Evolutionary conservation across 768 basidiomycete species (phyloP).

Genomic region (Phanerochaete sordida): DNA sequence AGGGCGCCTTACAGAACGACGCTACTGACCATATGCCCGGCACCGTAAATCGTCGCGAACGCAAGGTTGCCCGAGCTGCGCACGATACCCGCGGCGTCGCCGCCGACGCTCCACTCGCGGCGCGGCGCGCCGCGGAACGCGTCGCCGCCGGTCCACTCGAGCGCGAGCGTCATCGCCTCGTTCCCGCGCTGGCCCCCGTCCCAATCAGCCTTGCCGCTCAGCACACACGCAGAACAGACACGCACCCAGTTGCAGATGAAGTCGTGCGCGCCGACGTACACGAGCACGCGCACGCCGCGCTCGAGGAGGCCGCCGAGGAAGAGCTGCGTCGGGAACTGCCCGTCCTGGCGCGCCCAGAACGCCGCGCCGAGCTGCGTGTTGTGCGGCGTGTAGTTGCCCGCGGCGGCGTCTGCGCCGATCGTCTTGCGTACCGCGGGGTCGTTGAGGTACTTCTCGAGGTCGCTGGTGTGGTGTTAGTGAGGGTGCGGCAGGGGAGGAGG

Average conservation of each 20-base stretch:
- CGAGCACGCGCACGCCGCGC: slow-evolving; percentile 44
- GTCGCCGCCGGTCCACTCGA: slow-evolving; percentile 7
- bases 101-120: slow-evolving; percentile 33
- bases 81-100: slow-evolving; percentile 48
- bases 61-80: slow-evolving; percentile 54
- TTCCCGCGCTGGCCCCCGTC: slow-evolving; percentile 39
- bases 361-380: slow-evolving; percentile 37
- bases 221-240: slow-evolving; percentile 14
- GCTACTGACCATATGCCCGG: slow-evolving; percentile 64
- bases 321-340: slow-evolving; percentile 18
- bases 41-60: slow-evolving; percentile 58
- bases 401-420: slow-evolving; percentile 60
- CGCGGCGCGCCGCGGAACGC: background rate
- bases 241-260: slow-evolving; percentile 56
- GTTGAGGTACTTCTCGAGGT: slow-evolving; percentile 60
- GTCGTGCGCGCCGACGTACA: slow-evolving; percentile 53
- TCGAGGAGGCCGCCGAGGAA: slow-evolving; percentile 52
- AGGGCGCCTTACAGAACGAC: background rate
- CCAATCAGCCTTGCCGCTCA: background rate
- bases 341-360: slow-evolving; percentile 24
- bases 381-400: slow-evolving; percentile 25
- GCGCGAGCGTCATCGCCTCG: slow-evolving; percentile 24
- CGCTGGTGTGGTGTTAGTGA: background rate
- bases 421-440: slow-evolving; percentile 44
- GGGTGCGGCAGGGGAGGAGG: background rate